Evolutionary conservation across 805 yeast genomes (phyloP), one percentile per base, ranked within the genome.

Genomic region (Candida lessepsii): DNA sequence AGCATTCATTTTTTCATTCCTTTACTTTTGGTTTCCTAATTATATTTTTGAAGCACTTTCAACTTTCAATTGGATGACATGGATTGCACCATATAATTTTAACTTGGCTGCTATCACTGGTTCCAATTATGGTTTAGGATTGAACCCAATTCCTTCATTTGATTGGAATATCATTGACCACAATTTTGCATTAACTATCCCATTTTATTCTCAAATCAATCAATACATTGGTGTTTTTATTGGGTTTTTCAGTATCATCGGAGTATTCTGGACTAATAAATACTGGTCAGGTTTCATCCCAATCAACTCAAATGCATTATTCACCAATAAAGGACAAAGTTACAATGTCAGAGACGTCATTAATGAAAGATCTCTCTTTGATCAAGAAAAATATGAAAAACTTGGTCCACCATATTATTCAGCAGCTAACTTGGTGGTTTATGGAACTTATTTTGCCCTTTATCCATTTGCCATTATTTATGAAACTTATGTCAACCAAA

Each of bases 11-110:
- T 46, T 39, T 13, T 67, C 72, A 37, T 73, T 71, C 41, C 4
- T 60, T 13, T 73, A 63, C 50, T 66, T 59, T 49, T 73, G 78
- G 78, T 16, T 73, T 16, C 78, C 78, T 24, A 51, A 65, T 39
- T 73, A 66, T 45, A 29, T 71, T 8, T 70, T 72, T 49, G 44
- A 50, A 11, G 74, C 73, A 3, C 51, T 73, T 9, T 68, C 71
- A 5, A 51, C 59, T 2, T 73, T 73, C 57, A 67, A 70, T 49
- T 80, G 84, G 85, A 66, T 75, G 49, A 67, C 76, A 3, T 79
- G 83, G 83, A 78, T 78, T 34, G 57, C 60, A 4, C 83, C 81
- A 10, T 44, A 67, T 27, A 76, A 75, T 52, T 61, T 69, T 42
- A 67, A 70, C 47, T 54, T 78, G 39, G 75, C 76, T 11, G 51